Evolutionary conservation across 2,329 filamentous ascomycete species (phyloP).

Genomic region (Nannizzia gypsea): DNA sequence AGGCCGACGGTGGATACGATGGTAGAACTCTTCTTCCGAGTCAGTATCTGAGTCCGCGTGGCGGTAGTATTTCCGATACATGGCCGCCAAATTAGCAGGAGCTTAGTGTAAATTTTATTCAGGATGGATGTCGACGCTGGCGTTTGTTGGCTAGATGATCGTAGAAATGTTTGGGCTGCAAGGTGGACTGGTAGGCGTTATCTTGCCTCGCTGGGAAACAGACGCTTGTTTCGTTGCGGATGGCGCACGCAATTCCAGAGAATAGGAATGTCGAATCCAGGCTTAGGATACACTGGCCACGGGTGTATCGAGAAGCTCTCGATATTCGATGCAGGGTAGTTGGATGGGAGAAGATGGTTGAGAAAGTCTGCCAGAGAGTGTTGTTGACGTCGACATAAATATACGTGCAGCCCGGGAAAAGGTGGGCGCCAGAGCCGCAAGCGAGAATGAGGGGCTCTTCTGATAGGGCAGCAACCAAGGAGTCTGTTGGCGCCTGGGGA

Average conservation of each 20-base stretch:
- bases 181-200: too few relatives aligned
- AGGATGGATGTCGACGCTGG: too few relatives aligned
- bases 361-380: background rate
- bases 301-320: background rate
- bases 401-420: background rate
- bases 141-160: too few relatives aligned
- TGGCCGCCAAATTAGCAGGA: background rate
- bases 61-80: background rate
- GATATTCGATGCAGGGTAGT: background rate
- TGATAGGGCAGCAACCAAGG: background rate
- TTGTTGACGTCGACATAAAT: background rate
- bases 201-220: too few relatives aligned
- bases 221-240: too few relatives aligned
- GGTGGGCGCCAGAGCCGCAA: background rate
- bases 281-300: too few relatives aligned
- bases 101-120: too few relatives aligned
- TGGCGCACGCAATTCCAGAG: too few relatives aligned
- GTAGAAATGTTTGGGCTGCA: too few relatives aligned
- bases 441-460: slow-evolving; percentile 1
- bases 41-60: slow-evolving; percentile 6
- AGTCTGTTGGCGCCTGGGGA: background rate
- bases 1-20: slow-evolving; percentile 17
- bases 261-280: too few relatives aligned
- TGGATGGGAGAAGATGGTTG: background rate
- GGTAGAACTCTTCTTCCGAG: slow-evolving; percentile 1